phyloP scores from a whole-genome alignment of 106 monocot genomes.

The Ottelia alismoides region DNA sequence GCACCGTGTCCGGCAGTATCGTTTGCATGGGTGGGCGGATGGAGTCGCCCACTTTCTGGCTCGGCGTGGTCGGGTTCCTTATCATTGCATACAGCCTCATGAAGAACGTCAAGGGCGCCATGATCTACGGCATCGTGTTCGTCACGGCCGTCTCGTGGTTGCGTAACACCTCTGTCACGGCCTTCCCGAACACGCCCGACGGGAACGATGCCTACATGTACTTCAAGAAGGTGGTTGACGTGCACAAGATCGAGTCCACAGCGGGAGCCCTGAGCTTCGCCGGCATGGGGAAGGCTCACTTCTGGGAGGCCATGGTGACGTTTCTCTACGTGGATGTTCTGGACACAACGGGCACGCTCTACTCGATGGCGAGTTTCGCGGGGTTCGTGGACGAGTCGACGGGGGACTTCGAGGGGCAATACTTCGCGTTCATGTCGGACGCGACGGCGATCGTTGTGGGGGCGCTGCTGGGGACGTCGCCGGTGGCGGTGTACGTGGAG shows the following conservation, averaged over 20 bases:
- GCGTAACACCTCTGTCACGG: constrained; percentile 45
- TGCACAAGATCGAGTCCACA: constrained; percentile 48
- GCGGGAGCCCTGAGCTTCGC: constrained; percentile 51
- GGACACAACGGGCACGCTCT: constrained; percentile 62
- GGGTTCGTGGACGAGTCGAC: constrained; percentile 41
- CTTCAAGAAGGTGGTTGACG: constrained; percentile 59
- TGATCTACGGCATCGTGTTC: constrained; percentile 70
- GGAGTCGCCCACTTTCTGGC: constrained; percentile 62
- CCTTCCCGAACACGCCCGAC: constrained; percentile 37
- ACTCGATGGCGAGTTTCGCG: constrained; percentile 66
- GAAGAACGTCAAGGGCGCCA: constrained; percentile 53
- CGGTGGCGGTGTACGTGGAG: constrained; percentile 57
- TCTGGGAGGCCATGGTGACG: constrained; percentile 60
- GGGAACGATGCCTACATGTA: constrained; percentile 41
- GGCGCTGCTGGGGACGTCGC: constrained; percentile 46
- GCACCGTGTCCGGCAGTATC: constrained; percentile 32
- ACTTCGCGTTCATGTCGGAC: constrained; percentile 76
- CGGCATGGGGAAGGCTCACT: constrained; percentile 20
- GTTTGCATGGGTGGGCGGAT: constrained; percentile 45
- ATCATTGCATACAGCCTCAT: constrained; percentile 57
- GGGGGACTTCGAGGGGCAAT: constrained; percentile 65
- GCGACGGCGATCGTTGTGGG: constrained; percentile 45
- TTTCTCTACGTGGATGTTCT: constrained; percentile 66
- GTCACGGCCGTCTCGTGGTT: constrained; percentile 66
- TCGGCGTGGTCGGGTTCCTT: constrained; percentile 42